phyloP scores from a whole-genome alignment of 305 asterid species.

The Fraxinus xanthoxyloides region DNA sequence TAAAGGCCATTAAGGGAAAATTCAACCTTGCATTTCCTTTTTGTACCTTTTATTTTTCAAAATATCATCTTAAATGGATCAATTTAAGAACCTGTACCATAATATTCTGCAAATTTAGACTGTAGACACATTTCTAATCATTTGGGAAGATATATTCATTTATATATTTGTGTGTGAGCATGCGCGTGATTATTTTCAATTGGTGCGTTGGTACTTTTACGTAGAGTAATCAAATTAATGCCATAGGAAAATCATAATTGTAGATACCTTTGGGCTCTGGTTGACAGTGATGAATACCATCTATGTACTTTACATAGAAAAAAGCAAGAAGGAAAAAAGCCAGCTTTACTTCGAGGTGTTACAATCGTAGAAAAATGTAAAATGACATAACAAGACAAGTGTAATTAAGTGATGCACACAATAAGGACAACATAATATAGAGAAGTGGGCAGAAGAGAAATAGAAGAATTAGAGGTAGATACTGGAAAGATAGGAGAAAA shows the following conservation, averaged over 20 bases:
- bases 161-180: background rate
- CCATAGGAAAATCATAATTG: background rate
- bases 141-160: background rate
- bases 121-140: background rate
- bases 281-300: background rate
- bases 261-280: background rate
- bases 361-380: background rate
- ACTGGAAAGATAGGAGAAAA: background rate
- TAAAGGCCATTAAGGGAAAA: background rate
- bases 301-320: background rate
- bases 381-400: background rate
- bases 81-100: background rate
- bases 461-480: background rate
- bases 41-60: background rate
- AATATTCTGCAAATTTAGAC: background rate
- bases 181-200: background rate
- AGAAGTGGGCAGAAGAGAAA: background rate
- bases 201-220: background rate
- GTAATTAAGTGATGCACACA: background rate
- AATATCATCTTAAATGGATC: background rate
- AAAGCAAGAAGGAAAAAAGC: background rate
- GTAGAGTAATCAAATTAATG: background rate
- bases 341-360: background rate
- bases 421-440: background rate
- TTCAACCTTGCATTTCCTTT: background rate